Base-by-base conservation (phyloP, 1,284 basidiomycete species). In the Ustilago loliicola region DNA sequence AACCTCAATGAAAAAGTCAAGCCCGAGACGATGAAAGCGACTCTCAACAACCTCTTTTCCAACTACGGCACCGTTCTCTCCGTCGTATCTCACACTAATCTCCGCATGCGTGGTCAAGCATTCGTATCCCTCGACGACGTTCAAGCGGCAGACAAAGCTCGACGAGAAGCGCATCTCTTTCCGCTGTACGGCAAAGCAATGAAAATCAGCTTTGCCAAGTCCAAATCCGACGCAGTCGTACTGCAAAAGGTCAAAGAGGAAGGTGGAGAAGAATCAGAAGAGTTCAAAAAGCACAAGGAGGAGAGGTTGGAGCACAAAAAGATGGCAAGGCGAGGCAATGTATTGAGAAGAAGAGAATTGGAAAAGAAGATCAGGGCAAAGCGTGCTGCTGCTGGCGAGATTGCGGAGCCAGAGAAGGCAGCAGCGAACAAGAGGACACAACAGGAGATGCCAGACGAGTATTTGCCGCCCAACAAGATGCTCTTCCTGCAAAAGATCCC, bases 1-100 rank as follows among this genome's bases (percentile, higher is more conserved):
- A 99, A 99, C 87, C 88, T 99, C 84, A 98, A 99, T 87, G 96
- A 99, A 89, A 95, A 94, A 88, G 94, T 99, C 79, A 94, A 94
- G 87, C 89, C 95, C 62, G 71, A 78, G 11, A 95, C 96, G 32
- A 90, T 99, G 83, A 98, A 96, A 88, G 89, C 93, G 68, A 94
- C 95, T 1, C 89, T 99, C 51, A 90, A 91, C 23, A 92, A 93
- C 45, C 89, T 99, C 54, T 98, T 99, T 89, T 94, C 94, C 87
- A 91, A 93, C 36, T 99, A 98, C 84, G 94, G 94, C 21, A 92
- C 93, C 68, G 92, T 99, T 7, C 87, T 96, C 32, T 94, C 95
- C 81, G 93, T 99, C 19, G 92, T 95, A 9, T 95, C 96, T 7
- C 96, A 99, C 87, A 88, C 89, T 63, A 98, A 98, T 88, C 87